Evolutionary conservation across 2,329 filamentous ascomycete species (phyloP), one percentile per base, ranked within the genome.

Genomic region (Diaporthe destruens): DNA sequence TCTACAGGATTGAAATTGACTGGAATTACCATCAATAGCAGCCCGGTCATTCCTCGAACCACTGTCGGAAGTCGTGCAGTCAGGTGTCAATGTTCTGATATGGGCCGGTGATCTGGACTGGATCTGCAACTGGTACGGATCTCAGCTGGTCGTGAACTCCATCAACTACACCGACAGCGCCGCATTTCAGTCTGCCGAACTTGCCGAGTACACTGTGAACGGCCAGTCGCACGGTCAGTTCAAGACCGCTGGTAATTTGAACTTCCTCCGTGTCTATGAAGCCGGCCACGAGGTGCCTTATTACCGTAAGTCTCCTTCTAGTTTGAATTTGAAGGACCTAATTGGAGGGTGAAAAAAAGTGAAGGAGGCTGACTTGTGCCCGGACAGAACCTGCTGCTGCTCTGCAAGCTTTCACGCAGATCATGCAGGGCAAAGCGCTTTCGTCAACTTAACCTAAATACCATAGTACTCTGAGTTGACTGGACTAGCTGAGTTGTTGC

Each of bases 71-170:
- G 83, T 89, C 3, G 83, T 88, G 23, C 80, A 85, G 74, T 83
- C 83, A 9, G 86, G 85, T 2, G 83, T 89, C 42, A 82, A 81
- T 29, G 84, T 87, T 1, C 76, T 89, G 2, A 79, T 89, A 55
- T 90, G 87, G 87, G 87, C 87, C 0, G 88, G 88, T 44, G 88
- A 89, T 70, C 84, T 87, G 44, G 88, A 90, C 75, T 89, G 84
- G 80, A 87, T 89, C 69, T 90, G 87, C 76, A 90, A 90, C 79
- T 89, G 87, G 85, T 80, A 86, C 39, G 88, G 88, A n/a, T 84
- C 82, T 42, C 81, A 86, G 7, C 81, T 79, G 14, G 84, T 84
- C 1, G 84, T 86, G 1, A 82, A 89, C 44, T 81, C 82, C 0
- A 80, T 90, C 32, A 79, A 82, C 16, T 89, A 84, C 76, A 72